Conservation (phyloP, 208 protist species). For the Leptomonas pyrrhocoris region DNA sequence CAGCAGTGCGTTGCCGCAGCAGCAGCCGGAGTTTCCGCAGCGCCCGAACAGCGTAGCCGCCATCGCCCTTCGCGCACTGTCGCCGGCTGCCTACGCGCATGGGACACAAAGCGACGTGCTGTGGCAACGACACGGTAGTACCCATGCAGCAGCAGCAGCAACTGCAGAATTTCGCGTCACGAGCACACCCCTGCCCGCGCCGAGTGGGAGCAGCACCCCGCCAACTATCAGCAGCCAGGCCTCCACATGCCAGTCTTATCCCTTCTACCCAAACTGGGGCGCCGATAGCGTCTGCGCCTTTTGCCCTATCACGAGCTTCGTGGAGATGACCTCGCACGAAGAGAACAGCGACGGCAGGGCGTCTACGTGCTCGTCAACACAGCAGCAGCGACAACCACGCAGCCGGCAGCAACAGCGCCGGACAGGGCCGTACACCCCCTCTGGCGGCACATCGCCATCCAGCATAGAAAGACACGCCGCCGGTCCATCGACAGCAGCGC, state of each 20-base stretch:
- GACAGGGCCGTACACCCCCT: background rate
- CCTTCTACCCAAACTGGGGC: constrained; percentile 3
- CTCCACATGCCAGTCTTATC: background rate
- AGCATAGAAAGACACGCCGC: background rate
- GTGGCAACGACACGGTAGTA: background rate
- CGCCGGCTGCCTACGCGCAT: background rate
- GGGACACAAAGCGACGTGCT: background rate
- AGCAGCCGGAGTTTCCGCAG: background rate
- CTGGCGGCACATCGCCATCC: background rate
- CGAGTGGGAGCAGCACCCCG: constrained; percentile 11
- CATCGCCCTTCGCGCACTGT: background rate
- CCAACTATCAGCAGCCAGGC: constrained; percentile 6
- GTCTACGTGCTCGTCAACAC: background rate
- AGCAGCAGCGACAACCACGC: background rate
- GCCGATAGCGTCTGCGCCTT: constrained; percentile 12
- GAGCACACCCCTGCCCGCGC: background rate
- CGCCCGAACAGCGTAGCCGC: background rate
- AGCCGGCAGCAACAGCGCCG: constrained; percentile 8
- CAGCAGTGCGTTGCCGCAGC: background rate
- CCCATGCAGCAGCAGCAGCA: constrained; percentile 1
- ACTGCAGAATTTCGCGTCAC: background rate
- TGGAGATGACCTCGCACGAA: constrained; percentile 4
- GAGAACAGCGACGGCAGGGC: background rate
- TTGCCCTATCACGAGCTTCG: constrained; percentile 16
- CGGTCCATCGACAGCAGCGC: background rate